Evolutionary conservation across 1,139 yeast genomes (phyloP), one percentile per base, ranked within the genome.

Genomic region (Pichia sp.): DNA sequence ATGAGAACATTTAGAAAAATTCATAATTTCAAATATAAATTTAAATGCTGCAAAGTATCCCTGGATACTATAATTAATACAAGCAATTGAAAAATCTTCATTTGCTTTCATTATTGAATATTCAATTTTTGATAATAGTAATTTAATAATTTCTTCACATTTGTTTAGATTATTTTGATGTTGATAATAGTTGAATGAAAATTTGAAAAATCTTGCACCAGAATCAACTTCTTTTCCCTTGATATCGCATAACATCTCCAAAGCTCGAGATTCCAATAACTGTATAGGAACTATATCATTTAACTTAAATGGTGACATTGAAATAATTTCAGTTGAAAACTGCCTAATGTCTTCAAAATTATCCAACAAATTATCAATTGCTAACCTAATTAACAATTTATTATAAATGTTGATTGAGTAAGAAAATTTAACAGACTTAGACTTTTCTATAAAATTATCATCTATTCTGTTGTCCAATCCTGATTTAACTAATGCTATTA

Each of bases 211-310:
- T 44, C 83, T 76, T 0, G 96, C 91, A 11, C 95, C 96, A 29
- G 91, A 84, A 57, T 91, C 97, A 49, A 90, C 85, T 55, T 76
- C 80, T 53, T 90, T 77, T 27, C 91, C 95, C 47, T 82, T 79
- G 59, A 80, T 71, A 48, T 81, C 82, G 7, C 70, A 62, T 47
- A 88, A 66, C 64, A 83, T 70, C 0, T 62, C 56, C 28, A 75
- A 58, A 0, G 84, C 75, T 47, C 74, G 72, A 0, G 60, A 49
- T 7, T 68, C 59, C 1, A 80, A 59, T 6, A 60, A 53, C 2
- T 67, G 62, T 33, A 70, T 58, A 14, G 71, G 68, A 42, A 59
- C 61, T 44, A 62, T 61, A 34, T 57, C 58, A 2, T 68, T 62
- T 13, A 69, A 57, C 1, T 67, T 64, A 1, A 61, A 58, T 2